Base-by-base conservation (phyloP, 441 rosid species). In the Flueggea neowawraea region DNA sequence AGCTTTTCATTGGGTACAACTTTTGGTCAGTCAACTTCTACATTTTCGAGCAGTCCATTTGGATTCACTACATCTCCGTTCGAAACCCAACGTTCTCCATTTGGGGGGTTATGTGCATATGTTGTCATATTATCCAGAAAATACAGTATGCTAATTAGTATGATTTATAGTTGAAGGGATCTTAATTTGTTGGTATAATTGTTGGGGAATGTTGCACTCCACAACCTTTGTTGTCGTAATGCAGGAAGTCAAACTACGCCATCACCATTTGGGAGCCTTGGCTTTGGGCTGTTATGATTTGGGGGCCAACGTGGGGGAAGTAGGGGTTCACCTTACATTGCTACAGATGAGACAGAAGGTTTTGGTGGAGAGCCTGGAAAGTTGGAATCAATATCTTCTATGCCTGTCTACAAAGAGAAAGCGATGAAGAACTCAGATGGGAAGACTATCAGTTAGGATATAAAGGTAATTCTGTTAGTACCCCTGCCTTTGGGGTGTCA, bases 381-480 rank as follows among this genome's bases (percentile, higher is more conserved):
- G 83, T 71, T 95, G 58, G 84, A 74, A 69, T 95, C 98, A 22
- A 85, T 91, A 74, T 85, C n/a, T n/a, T n/a, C n/a, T n/a, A n/a
- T n/a, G n/a, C n/a, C n/a, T n/a, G n/a, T n/a, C n/a, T n/a, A n/a
- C 73, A 85, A 80, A 70, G 89, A 85, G 48, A 90, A 80, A 82
- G 84, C 76, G 96, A 88, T 33, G 98, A 95, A 73, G 99, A 90
- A 80, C 84, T 95, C 56, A 75, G 96, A 67, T 90, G 98, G 99
- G 99, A 90, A 71, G 99, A 95, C 65, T 90, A 85, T 68, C 97
- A 92, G 67, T 75, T 67, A 62, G 98, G 98, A 77, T 98, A 92
- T 75, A 92, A 92, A 90, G 99, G 99, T 95, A 55, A 58, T 45
- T 13, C 12, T 45, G 14, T 3, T 45, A n/a, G n/a, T n/a, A n/a